Conservation (phyloP, 306 rosid genomes). For the Prunus fruticosa region DNA sequence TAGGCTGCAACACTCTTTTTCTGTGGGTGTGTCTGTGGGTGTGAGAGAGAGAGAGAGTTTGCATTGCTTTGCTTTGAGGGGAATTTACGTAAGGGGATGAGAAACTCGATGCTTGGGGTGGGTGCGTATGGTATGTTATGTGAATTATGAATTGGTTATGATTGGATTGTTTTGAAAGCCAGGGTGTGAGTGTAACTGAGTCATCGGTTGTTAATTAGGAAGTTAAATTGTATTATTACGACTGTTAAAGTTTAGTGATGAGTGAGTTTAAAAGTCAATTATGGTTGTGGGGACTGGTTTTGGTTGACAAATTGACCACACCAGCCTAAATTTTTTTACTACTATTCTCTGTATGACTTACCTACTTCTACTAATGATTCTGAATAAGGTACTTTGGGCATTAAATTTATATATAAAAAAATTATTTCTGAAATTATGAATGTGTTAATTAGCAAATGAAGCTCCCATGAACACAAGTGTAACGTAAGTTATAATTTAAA, state of each 20-base stretch:
- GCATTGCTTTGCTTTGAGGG: conserved; percentile 43
- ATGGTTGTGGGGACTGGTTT: conserved; percentile 12
- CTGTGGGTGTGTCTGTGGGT: neutral
- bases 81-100: conserved; percentile 55
- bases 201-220: neutral
- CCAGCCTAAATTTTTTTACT: too few species aligned
- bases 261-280: conserved; percentile 16
- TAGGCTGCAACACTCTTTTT: neutral
- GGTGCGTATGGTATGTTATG: neutral
- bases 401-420: too few species aligned
- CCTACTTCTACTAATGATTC: neutral
- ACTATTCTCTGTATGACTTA: neutral
- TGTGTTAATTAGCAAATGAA: neutral
- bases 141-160: neutral
- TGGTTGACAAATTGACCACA: conserved; percentile 38
- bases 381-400: too few species aligned
- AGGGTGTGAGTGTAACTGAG: conserved; percentile 20
- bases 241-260: neutral
- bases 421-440: neutral
- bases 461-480: neutral
- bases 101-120: conserved; percentile 15
- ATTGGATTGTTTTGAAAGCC: neutral
- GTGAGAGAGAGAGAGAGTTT: neutral
- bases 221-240: neutral
- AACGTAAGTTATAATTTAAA: neutral